Conservation (phyloP, 495 filamentous ascomycete genomes). For the Penicillium steckii region DNA sequence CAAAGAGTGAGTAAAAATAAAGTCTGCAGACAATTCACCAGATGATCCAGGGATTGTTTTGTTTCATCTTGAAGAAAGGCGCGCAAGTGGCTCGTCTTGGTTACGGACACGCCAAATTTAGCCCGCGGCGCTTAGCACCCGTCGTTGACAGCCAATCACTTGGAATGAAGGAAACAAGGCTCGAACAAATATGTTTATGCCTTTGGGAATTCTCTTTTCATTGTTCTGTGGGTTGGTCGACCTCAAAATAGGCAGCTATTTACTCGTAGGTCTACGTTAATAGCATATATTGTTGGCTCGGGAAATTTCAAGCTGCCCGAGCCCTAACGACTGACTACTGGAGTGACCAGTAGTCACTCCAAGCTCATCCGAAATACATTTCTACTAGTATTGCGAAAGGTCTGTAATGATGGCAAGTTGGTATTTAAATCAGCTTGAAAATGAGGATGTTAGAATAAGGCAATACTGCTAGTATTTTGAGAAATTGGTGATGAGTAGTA, state of each 20-base stretch:
- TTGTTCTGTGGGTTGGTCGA: background rate
- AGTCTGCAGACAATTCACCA: slow-evolving; percentile 12
- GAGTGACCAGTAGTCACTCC: too few species aligned
- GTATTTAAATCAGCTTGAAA: too few species aligned
- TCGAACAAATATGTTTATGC: slow-evolving; percentile 18
- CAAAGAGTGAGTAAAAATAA: slow-evolving; percentile 21
- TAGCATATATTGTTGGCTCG: too few species aligned
- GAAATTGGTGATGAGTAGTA: too few species aligned
- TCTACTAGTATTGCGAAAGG: too few species aligned
- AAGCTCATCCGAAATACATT: too few species aligned
- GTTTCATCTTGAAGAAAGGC: slow-evolving; percentile 23
- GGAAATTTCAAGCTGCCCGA: too few species aligned
- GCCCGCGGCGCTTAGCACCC: slow-evolving; percentile 26
- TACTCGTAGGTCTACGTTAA: too few species aligned
- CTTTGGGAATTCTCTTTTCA: background rate
- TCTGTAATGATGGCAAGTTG: too few species aligned
- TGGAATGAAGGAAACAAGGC: background rate
- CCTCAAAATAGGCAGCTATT: background rate
- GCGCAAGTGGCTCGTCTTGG: slow-evolving; percentile 7
- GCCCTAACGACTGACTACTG: too few species aligned
- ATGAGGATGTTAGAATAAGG: too few species aligned
- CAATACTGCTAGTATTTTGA: too few species aligned
- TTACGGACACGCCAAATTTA: slow-evolving; percentile 23
- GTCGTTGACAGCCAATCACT: slow-evolving; percentile 16
- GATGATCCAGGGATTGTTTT: slow-evolving; percentile 4